Percentiles rank a stretch among this genome's conserved stretches.
phyloP scores from a whole-genome alignment of 106 monocot genomes.

The Dendrobium officinale region DNA sequence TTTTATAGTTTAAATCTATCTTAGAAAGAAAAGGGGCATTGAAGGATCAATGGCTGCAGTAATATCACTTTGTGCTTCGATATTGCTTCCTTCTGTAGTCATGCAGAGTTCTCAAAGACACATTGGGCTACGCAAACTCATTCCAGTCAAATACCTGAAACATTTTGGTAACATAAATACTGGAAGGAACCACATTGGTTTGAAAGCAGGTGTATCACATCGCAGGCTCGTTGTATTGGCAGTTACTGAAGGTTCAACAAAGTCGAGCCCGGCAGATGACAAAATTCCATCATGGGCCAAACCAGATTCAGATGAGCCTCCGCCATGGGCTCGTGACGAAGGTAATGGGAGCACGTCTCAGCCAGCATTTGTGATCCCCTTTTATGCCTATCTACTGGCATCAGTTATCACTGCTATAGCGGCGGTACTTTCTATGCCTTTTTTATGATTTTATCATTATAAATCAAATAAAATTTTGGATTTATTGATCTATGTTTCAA shows the following conservation, averaged over 20 bases:
- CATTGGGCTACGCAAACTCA: conserved; percentile 8
- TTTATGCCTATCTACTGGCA: conserved; percentile 66
- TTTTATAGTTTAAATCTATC: background rate
- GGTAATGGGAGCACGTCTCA: conserved; percentile 23
- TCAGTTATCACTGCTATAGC: conserved; percentile 87
- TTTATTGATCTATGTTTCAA: background rate
- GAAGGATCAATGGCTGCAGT: conserved; percentile 14
- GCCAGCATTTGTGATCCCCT: conserved; percentile 54
- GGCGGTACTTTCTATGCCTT: conserved; percentile 31
- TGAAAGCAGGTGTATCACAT: background rate
- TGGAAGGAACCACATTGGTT: background rate
- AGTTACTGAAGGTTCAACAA: conserved; percentile 47
- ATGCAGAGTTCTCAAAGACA: conserved; percentile 1
- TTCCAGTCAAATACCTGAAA: conserved; percentile 1
- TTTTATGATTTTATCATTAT: background rate
- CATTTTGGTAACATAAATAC: background rate
- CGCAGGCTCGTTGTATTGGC: conserved; percentile 33
- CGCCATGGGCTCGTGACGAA: conserved; percentile 78
- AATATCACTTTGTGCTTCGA: conserved; percentile 15
- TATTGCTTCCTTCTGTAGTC: conserved; percentile 3
- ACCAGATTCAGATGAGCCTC: conserved; percentile 79
- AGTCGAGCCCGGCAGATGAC: conserved; percentile 64
- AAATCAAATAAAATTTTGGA: background rate
- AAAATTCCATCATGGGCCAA: conserved; percentile 79
- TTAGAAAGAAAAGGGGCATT: background rate